These are phyloP conservation scores for Globisporangium emineosum DNA, from an alignment of 352 stramenopile genomes.

Conservation along the genomic window DNA sequence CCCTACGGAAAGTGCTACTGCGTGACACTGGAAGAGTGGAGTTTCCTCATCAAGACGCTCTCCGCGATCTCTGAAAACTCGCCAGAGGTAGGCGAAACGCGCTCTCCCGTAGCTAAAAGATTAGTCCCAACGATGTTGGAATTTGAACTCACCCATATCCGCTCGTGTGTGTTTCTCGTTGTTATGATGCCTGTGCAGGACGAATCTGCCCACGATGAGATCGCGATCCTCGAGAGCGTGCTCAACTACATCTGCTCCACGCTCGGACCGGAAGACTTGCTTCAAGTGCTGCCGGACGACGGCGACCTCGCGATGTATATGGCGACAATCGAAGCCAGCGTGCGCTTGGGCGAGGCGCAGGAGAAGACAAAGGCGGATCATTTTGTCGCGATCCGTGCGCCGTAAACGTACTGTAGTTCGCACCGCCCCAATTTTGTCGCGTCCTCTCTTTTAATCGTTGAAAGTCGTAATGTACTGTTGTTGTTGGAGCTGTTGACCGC, in stretches of 20 bases:
- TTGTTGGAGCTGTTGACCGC: neutral
- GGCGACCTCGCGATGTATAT: conserved; percentile 74
- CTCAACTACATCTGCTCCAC: conserved; percentile 69
- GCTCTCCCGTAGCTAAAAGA: too few species aligned
- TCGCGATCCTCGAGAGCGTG: conserved; percentile 54
- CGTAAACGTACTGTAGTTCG: neutral
- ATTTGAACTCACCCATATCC: neutral
- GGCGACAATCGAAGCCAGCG: conserved; percentile 63
- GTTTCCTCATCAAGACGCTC: conserved; percentile 64
- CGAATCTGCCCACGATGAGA: conserved; percentile 25
- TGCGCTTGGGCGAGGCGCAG: conserved; percentile 42
- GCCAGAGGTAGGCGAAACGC: conserved; percentile 26
- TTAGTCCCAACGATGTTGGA: neutral
- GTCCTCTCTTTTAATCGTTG: conserved; percentile 5
- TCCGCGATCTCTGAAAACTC: conserved; percentile 39
- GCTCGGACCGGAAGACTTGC: conserved; percentile 68
- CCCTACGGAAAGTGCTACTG: conserved; percentile 75
- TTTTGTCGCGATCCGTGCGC: conserved; percentile 9
- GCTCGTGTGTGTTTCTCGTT: conserved; percentile 4
- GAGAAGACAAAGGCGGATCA: conserved; percentile 22
- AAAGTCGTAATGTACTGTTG: conserved; percentile 6
- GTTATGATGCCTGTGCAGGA: neutral
- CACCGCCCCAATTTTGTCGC: neutral
- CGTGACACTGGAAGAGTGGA: conserved; percentile 69
- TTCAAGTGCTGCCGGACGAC: conserved; percentile 77